phyloP scores from a whole-genome alignment of 176 grass and related monocot species.

The Lolium rigidum region DNA sequence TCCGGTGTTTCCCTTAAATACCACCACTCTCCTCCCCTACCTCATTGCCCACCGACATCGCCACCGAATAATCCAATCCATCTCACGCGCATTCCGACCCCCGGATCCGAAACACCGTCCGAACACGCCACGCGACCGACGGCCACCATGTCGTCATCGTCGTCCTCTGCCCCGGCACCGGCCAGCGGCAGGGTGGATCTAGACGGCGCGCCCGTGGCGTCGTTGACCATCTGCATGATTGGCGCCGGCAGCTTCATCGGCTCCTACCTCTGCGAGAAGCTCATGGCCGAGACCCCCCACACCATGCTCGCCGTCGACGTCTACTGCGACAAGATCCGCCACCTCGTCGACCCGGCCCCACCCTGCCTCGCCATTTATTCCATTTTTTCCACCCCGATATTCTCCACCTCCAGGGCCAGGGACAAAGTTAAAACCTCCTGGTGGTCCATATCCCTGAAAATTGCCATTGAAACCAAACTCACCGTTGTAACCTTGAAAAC shows the following conservation, averaged over 20 bases:
- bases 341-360: conserved; percentile 76
- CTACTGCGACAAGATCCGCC: conserved; percentile 99
- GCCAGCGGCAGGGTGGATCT: conserved; percentile 68
- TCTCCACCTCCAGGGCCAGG: too few species aligned
- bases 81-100: conserved; percentile 33
- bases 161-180: neutral
- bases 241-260: conserved; percentile 95
- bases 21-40: neutral
- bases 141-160: conserved; percentile 39
- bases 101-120: conserved; percentile 9
- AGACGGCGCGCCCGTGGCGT: conserved; percentile 56
- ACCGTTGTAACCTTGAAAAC: too few species aligned
- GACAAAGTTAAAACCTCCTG: too few species aligned
- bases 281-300: conserved; percentile 76
- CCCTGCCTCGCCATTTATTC: conserved; percentile 49
- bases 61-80: conserved; percentile 23
- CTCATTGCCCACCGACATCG: conserved; percentile 42
- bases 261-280: conserved; percentile 98
- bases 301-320: conserved; percentile 74
- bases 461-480: too few species aligned
- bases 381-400: too few species aligned
- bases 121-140: conserved; percentile 12
- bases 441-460: too few species aligned
- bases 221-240: conserved; percentile 91
- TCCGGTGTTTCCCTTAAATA: conserved; percentile 2